Conservation (phyloP, 306 rosid species). For the Calophaca sinica region DNA sequence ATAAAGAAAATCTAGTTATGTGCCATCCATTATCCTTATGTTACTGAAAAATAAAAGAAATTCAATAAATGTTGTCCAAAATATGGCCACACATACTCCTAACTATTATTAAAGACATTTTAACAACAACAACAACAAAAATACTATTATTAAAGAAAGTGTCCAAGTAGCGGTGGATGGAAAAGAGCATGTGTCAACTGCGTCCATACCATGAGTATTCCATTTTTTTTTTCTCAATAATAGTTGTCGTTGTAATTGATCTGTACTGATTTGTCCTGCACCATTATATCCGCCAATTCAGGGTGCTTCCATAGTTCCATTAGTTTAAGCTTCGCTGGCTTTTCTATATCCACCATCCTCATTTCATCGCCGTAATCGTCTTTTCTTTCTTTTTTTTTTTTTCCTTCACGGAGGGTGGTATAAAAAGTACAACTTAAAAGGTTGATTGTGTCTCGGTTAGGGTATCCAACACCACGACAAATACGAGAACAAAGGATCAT, state of each 20-base stretch:
- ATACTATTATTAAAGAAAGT: not conserved
- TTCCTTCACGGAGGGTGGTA: not conserved
- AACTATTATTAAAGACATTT: not conserved
- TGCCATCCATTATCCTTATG: not conserved
- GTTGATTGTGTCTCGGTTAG: conserved; percentile 3
- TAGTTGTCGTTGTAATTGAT: conserved; percentile 21
- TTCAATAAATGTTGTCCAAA: not conserved
- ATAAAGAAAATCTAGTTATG: not conserved
- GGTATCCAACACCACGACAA: conserved; percentile 12
- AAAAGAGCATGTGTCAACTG: not conserved
- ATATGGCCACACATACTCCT: not conserved
- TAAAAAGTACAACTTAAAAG: conserved; percentile 5
- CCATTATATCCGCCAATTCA: not conserved
- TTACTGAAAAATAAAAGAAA: not conserved
- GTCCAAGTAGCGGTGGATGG: conserved; percentile 1
- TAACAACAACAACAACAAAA: no score
- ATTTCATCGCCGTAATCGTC: not conserved
- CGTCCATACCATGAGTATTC: conserved; percentile 19
- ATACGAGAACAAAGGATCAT: not conserved
- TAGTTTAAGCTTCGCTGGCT: no score
- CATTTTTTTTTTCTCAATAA: not conserved
- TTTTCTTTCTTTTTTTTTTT: no score
- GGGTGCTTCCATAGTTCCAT: no score
- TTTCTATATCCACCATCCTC: conserved; percentile 1
- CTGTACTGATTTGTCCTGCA: not conserved